phyloP scores from a whole-genome alignment of 179 eudicot genomes.

The Spergularia azorica region DNA sequence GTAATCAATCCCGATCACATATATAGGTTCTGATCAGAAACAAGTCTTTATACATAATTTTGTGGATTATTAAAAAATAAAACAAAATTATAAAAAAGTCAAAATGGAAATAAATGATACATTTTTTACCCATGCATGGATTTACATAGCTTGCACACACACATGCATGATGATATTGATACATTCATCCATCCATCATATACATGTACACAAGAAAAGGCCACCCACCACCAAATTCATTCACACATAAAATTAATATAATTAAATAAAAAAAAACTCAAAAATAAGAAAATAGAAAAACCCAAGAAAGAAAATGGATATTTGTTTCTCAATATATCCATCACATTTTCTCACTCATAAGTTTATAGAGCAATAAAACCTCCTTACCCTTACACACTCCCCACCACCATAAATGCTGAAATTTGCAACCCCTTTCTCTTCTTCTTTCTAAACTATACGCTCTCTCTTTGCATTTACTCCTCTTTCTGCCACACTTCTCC shows the following conservation, averaged over 20 bases:
- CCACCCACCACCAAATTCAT: neutral
- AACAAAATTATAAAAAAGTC: neutral
- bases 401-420: slow-evolving; percentile 35
- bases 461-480: slow-evolving; percentile 34
- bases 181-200: neutral
- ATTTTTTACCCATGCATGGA: neutral
- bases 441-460: slow-evolving; percentile 20
- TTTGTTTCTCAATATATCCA: neutral
- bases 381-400: slow-evolving; percentile 16
- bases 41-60: too few relatives aligned
- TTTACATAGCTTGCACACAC: neutral
- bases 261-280: neutral
- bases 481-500: slow-evolving; percentile 27
- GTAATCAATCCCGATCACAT: too few relatives aligned
- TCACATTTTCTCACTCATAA: neutral
- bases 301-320: neutral
- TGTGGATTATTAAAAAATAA: neutral
- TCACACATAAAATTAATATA: neutral
- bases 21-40: too few relatives aligned
- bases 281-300: neutral
- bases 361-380: slow-evolving; percentile 19
- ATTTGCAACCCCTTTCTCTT: slow-evolving; percentile 10
- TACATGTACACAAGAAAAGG: neutral
- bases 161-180: neutral
- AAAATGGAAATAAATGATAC: neutral